Evolutionary conservation across 208 protist species (phyloP), one percentile per base, ranked within the genome.

Genomic region (Borovskyia barvae): DNA sequence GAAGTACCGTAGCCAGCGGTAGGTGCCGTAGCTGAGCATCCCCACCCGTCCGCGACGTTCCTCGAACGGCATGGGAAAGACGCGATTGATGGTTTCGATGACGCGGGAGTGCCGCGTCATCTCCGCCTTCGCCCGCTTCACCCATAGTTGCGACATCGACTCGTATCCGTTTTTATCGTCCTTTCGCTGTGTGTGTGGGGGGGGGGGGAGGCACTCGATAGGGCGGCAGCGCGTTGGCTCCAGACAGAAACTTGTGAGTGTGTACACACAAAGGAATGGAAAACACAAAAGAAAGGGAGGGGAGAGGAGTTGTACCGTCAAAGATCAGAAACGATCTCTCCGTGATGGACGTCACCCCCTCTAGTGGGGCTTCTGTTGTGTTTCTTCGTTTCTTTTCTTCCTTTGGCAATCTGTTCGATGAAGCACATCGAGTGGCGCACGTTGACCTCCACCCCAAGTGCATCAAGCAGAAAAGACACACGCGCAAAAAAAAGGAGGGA

Each of bases 41-140:
- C 85, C 88, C 12, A 94, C 88, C 47, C 85, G 78, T 8, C 77
- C 82, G 25, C 88, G 72, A 4, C 88, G 82, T 65, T 94, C 84
- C 75, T 94, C 85, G 63, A 92, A 94, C 0, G 88, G 88, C 58
- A 92, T 61, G 3, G 88, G 88, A 37, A 92, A 89, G 24, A 94
- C 76, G 43, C 88, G 82, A 53, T 90, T 92, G 55, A 94, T 73
- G 6, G 85, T 92, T 49, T 92, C 82, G 33, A 91, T 66, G 22
- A 92, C 56, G 22, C 85, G 79, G 45, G 84, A 90, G 66, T 92
- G 85, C 35, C 88, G 78, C 43, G 82, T 79, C 62, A 91, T 79
- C 76, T 90, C 88, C 32, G 82, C 84, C 73, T 90, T 90, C 8
- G 88, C 85, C 17, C 83, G 82, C 58, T 94, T 94, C 55, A 94